Evolutionary conservation across 495 filamentous ascomycete genomes (phyloP), one percentile per base, ranked within the genome.

Genomic region (Neurospora hispaniola): DNA sequence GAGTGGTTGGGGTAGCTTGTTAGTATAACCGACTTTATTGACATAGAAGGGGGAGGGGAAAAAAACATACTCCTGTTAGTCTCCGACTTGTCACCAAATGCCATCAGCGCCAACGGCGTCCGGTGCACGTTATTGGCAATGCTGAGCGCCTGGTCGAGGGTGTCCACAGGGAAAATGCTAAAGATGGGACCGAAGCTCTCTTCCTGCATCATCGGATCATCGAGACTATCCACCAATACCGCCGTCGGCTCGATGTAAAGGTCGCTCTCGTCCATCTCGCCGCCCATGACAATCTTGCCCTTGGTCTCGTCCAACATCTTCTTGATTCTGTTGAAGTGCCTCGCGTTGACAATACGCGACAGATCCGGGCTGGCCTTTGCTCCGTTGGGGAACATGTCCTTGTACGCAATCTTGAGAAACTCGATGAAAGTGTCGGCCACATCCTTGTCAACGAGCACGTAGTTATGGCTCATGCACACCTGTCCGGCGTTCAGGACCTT

Each of bases 131-230:
- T 80, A 74, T 93, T 93, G 71, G 93, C 92, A 69, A 92, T 87
- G 43, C 82, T 84, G 79, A 97, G 90, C 31, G 94, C 94, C 74
- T 96, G 88, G 74, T 97, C 92, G 12, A 97, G 82, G 74, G 88
- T 86, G 54, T 90, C 84, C 42, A 94, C 89, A 10, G 93, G 87
- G 41, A 94, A 82, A 71, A 97, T 89, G 69, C 93, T 88, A 69
- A 97, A 91, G 71, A 97, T 86, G 14, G 96, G 96, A 43, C 94
- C 96, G 78, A 98, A 99, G 73, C 89, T 90, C 84, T 99, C 96
- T 70, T 95, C 88, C 70, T 80, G 76, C 76, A 97, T 86, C 79
- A 97, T 84, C 35, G 92, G 87, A 80, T 98, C 96, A 31, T 92
- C 85, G n/a, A 85, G 73, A 70, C 88, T 89, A 75, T 91, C 85